These are phyloP conservation scores for Sisymbrium irio DNA, from an alignment of 345 rosid genomes.

Conservation along the genomic window DNA sequence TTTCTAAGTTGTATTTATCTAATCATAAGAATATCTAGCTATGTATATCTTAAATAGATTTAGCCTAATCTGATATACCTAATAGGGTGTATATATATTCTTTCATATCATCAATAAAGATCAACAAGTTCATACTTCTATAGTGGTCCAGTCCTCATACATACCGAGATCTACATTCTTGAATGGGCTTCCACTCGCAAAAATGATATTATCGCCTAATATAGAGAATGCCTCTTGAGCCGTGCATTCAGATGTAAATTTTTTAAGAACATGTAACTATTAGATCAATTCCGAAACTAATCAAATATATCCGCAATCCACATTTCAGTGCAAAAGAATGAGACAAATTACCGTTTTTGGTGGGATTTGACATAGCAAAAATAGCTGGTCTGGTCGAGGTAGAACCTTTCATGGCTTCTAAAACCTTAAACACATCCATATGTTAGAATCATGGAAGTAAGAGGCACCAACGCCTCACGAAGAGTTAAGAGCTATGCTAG, in stretches of 20 bases:
- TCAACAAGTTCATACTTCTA: background rate
- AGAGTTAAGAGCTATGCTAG: constrained; percentile 3
- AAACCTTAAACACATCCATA: constrained; percentile 49
- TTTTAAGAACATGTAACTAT: background rate
- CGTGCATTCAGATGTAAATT: constrained; percentile 86
- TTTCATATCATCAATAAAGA: too few species aligned
- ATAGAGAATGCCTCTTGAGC: constrained; percentile 90
- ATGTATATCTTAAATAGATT: too few species aligned
- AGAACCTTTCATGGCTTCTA: constrained; percentile 92
- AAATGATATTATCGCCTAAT: constrained; percentile 85
- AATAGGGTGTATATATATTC: too few species aligned
- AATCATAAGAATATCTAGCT: too few species aligned
- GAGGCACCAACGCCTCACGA: background rate
- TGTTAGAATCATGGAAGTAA: constrained; percentile 5
- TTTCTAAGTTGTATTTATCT: too few species aligned
- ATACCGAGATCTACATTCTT: constrained; percentile 81
- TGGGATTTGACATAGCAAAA: constrained; percentile 99
- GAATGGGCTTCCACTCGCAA: constrained; percentile 99
- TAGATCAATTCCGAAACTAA: constrained; percentile 10
- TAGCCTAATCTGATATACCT: constrained; percentile 37
- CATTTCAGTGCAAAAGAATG: background rate
- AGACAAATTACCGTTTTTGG: constrained; percentile 65
- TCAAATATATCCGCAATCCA: background rate
- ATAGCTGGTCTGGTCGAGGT: constrained; percentile 96
- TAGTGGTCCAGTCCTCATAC: constrained; percentile 13